phyloP scores from a whole-genome alignment of 352 stramenopile species.

The Globisporangium lucens region DNA sequence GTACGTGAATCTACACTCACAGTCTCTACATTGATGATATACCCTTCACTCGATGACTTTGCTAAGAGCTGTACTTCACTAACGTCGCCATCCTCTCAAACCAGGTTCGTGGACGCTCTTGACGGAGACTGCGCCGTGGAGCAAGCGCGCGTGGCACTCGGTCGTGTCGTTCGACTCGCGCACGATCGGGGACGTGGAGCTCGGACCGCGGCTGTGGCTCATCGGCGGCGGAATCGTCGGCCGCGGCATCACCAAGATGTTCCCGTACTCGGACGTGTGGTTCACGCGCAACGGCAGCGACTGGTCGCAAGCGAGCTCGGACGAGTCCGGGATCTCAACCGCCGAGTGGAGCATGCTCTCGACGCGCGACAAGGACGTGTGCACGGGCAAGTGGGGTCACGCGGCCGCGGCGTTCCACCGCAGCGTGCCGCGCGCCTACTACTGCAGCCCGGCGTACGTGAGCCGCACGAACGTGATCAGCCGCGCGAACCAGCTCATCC shows the following conservation, averaged over 20 bases:
- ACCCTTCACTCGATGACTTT: background rate
- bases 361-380: conserved; percentile 40
- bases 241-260: conserved; percentile 68
- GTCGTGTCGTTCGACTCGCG: conserved; percentile 74
- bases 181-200: conserved; percentile 52
- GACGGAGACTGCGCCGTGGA: conserved; percentile 44
- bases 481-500: conserved; percentile 57
- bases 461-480: conserved; percentile 44
- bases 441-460: conserved; percentile 49
- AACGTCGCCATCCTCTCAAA: background rate
- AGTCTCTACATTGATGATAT: background rate
- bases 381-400: conserved; percentile 75
- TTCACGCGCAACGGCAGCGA: conserved; percentile 57
- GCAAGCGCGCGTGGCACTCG: conserved; percentile 66
- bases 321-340: conserved; percentile 63
- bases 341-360: conserved; percentile 75
- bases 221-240: conserved; percentile 74
- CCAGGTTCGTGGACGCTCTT: conserved; percentile 39
- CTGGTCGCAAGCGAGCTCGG: conserved; percentile 60
- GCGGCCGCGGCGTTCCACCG: conserved; percentile 52
- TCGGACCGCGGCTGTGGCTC: conserved; percentile 68
- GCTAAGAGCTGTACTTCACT: background rate
- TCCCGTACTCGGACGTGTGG: conserved; percentile 70
- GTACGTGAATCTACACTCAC: conserved; percentile 5
- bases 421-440: conserved; percentile 45